Evolutionary conservation across 768 basidiomycete species (phyloP).

Genomic region (Stropharia rugosoannulata): DNA sequence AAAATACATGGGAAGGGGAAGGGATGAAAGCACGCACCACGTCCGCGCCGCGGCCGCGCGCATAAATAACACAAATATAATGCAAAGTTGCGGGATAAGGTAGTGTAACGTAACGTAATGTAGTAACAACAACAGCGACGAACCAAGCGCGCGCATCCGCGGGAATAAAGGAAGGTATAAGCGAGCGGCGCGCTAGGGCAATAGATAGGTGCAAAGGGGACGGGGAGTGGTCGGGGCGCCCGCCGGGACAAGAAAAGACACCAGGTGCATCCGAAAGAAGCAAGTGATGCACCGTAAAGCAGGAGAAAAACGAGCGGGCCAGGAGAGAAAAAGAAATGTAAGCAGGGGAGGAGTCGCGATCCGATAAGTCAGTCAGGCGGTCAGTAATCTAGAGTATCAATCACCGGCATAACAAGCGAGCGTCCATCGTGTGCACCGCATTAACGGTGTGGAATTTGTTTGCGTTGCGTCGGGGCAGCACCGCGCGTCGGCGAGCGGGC

Average conservation of each 20-base stretch:
- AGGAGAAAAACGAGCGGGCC: no score
- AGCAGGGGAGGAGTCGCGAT: not conserved
- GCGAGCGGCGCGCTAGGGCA: not conserved
- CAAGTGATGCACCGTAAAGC: not conserved
- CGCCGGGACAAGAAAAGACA: not conserved
- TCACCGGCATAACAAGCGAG: not conserved
- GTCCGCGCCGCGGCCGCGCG: not conserved
- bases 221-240: not conserved
- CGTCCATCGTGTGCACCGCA: not conserved
- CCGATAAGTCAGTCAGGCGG: not conserved
- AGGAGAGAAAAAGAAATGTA: not conserved
- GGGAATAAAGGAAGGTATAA: not conserved
- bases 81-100: not conserved
- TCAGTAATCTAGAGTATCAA: not conserved
- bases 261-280: not conserved
- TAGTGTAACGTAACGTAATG: not conserved
- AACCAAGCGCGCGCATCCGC: not conserved
- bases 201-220: not conserved
- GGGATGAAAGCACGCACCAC: not conserved
- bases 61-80: not conserved
- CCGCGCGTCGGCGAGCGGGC: not conserved
- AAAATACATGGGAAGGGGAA: not conserved
- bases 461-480: not conserved
- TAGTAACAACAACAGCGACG: not conserved
- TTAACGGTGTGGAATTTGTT: not conserved